These are phyloP conservation scores for Russula olivacea DNA, from an alignment of 768 basidiomycete genomes.

Conservation along the genomic window DNA sequence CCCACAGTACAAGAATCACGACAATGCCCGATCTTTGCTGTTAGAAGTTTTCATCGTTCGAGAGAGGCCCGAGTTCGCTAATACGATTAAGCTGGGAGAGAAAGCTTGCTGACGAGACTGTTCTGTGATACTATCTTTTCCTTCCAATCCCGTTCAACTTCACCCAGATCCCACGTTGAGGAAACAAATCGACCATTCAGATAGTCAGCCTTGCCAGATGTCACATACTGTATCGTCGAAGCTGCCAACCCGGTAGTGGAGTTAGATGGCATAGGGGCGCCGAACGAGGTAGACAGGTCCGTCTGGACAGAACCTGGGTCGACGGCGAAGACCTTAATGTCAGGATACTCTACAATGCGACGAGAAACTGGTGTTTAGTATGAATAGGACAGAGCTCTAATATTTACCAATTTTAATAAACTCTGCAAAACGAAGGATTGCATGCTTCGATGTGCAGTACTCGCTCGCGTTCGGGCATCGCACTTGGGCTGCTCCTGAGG, in stretches of 20 bases:
- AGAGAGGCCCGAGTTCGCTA: background rate
- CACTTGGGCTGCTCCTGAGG: background rate
- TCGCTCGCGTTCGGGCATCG: slow-evolving; percentile 7
- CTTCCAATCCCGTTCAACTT: slow-evolving; percentile 12
- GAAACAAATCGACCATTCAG: slow-evolving; percentile 4
- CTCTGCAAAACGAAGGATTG: slow-evolving; percentile 8
- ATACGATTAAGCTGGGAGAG: background rate
- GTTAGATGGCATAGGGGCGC: too few relatives aligned
- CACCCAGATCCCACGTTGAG: slow-evolving; percentile 9
- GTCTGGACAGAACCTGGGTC: background rate
- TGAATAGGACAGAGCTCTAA: too few relatives aligned
- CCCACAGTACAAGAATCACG: background rate
- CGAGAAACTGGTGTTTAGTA: background rate
- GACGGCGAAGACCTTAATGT: slow-evolving; percentile 5
- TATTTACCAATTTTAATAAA: slow-evolving; percentile 10
- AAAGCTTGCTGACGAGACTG: slow-evolving; percentile 10
- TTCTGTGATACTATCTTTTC: slow-evolving; percentile 11
- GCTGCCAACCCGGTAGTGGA: background rate
- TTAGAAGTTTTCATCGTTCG: background rate
- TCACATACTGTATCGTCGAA: slow-evolving; percentile 7
- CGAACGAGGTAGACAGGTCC: background rate
- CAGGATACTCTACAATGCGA: background rate
- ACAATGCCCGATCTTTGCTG: too few relatives aligned
- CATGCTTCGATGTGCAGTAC: slow-evolving; percentile 15
- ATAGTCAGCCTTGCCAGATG: slow-evolving; percentile 6